Percentiles rank a stretch among this genome's conserved stretches.
phyloP scores from a whole-genome alignment of 805 yeast genomes.

The Wickerhamiella cacticola region DNA sequence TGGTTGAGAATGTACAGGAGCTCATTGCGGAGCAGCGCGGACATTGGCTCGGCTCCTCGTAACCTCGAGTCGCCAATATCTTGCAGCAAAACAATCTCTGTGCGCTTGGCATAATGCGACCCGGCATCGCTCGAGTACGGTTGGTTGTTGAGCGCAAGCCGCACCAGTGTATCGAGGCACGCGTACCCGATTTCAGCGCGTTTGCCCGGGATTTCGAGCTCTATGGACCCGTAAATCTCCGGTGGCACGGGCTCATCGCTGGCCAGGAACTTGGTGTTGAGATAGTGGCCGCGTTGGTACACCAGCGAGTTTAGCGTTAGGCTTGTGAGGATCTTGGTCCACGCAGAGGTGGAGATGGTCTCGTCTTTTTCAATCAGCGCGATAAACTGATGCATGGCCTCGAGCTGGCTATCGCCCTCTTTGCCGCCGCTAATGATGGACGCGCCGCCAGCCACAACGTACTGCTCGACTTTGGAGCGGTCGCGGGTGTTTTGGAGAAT shows the following conservation, averaged over 20 bases:
- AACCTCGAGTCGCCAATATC: slow-evolving; percentile 52
- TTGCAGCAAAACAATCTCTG: slow-evolving; percentile 42
- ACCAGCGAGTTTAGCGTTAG: slow-evolving; percentile 48
- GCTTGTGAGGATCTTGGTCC: slow-evolving; percentile 29
- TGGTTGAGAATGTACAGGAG: slow-evolving; percentile 28
- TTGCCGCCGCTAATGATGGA: slow-evolving; percentile 14
- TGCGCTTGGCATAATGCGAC: slow-evolving; percentile 13
- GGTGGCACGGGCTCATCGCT: slow-evolving; percentile 22
- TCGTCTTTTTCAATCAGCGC: slow-evolving; percentile 23
- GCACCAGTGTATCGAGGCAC: slow-evolving; percentile 46
- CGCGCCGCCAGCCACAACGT: slow-evolving; percentile 13
- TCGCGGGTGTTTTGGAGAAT: slow-evolving; percentile 4
- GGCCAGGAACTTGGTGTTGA: slow-evolving; percentile 24
- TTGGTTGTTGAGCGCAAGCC: slow-evolving; percentile 25
- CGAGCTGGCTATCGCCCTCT: slow-evolving; percentile 5
- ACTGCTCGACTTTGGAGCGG: background rate
- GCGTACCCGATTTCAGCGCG: slow-evolving; percentile 40
- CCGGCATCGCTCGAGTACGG: slow-evolving; percentile 10
- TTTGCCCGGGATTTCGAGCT: slow-evolving; percentile 34
- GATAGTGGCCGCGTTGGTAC: slow-evolving; percentile 38
- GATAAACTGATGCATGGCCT: slow-evolving; percentile 16
- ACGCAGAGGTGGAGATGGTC: slow-evolving; percentile 29
- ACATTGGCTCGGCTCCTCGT: slow-evolving; percentile 50
- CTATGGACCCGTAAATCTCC: slow-evolving; percentile 51
- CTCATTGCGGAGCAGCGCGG: slow-evolving; percentile 55